Evolutionary conservation across 495 filamentous ascomycete species (phyloP).

Genomic region (Penicillium manginii): DNA sequence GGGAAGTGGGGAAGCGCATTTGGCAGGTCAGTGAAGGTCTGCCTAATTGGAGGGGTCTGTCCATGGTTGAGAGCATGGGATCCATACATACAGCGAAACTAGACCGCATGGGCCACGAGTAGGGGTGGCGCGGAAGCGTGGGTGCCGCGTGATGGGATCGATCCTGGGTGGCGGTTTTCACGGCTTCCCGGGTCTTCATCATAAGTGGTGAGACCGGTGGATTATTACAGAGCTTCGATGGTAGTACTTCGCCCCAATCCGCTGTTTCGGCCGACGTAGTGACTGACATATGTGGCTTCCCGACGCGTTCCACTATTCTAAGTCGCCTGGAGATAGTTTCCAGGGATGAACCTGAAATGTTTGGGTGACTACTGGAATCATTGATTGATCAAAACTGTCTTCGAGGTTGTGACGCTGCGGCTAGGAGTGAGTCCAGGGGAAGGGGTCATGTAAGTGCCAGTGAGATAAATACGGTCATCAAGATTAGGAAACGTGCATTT

Average conservation of each 20-base stretch:
- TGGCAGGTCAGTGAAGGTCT: slow-evolving; percentile 7
- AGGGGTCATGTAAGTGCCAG: not conserved
- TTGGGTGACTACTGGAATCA: too few relatives aligned
- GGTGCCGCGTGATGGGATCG: slow-evolving; percentile 17
- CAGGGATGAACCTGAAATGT: too few relatives aligned
- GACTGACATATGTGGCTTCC: too few relatives aligned
- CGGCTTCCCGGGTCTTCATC: not conserved
- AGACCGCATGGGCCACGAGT: slow-evolving; percentile 19
- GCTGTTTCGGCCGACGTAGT: too few relatives aligned
- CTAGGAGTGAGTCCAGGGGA: too few relatives aligned
- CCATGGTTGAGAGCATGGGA: slow-evolving; percentile 13
- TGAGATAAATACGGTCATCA: not conserved
- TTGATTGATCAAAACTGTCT: too few relatives aligned
- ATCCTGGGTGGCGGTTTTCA: slow-evolving; percentile 14
- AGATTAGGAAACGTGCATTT: not conserved
- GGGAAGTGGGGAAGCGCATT: slow-evolving; percentile 23
- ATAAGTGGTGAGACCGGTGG: too few relatives aligned
- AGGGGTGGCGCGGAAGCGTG: slow-evolving; percentile 21
- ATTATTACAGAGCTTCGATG: too few relatives aligned
- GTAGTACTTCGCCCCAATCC: too few relatives aligned
- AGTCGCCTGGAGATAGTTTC: too few relatives aligned
- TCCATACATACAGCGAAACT: slow-evolving; percentile 6
- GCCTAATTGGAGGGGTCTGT: not conserved
- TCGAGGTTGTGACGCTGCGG: too few relatives aligned
- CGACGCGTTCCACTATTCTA: too few relatives aligned